Evolutionary conservation across 177 flowering plant species (phyloP).

Genomic region (Telopea speciosissima): DNA sequence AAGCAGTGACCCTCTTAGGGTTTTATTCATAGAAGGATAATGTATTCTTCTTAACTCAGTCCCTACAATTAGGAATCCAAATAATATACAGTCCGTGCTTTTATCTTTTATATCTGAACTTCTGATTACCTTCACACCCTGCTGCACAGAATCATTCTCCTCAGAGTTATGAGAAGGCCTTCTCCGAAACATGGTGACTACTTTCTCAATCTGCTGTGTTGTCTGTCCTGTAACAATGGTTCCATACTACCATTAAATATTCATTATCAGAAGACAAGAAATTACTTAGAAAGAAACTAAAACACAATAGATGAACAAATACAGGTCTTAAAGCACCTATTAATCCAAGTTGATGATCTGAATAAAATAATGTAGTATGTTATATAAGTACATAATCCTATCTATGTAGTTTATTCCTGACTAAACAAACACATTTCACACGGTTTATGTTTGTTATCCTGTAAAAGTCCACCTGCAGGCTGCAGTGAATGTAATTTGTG

Average conservation of each 20-base stretch:
- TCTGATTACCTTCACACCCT: conserved; percentile 43
- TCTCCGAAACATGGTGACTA: conserved; percentile 34
- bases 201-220: conserved; percentile 11
- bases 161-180: conserved; percentile 31
- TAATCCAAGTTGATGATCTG: neutral
- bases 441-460: too few relatives aligned
- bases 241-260: neutral
- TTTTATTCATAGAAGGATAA: neutral
- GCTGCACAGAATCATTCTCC: conserved; percentile 33
- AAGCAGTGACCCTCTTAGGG: too few relatives aligned
- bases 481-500: too few relatives aligned
- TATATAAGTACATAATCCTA: too few relatives aligned
- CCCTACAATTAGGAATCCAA: neutral
- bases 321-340: neutral
- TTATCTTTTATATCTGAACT: neutral
- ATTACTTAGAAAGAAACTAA: neutral
- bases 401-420: too few relatives aligned
- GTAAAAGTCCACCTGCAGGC: too few relatives aligned
- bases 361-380: too few relatives aligned
- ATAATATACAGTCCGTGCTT: neutral
- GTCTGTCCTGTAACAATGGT: conserved; percentile 14
- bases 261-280: neutral
- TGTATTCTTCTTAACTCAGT: neutral
- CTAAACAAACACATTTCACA: too few relatives aligned
- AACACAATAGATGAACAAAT: neutral